Evolutionary conservation across 805 yeast genomes (phyloP), one percentile per base, ranked within the genome.

Genomic region (Pichia rugopelliculosa): DNA sequence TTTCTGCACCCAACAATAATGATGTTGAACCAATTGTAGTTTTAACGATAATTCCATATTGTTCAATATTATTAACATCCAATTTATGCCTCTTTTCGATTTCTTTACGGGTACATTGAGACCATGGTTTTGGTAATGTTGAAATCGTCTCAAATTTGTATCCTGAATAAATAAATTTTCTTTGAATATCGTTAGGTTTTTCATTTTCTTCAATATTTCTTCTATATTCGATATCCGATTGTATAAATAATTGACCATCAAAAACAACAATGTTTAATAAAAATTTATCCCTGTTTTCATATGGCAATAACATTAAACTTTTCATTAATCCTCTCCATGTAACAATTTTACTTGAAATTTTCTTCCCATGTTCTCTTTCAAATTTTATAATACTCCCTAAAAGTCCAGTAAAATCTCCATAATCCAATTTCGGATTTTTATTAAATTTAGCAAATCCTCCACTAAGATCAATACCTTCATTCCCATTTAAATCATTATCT

Each of bases 251-350:
- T 54, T 82, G 88, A 0, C 87, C 88, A 60, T 90, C 96, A 63
- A 76, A 90, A 15, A 76, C 75, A 4, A 79, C 75, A 4, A 86
- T 67, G 53, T 87, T 80, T 41, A 84, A 65, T 48, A 78, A 79
- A 3, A 89, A 62, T 17, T 75, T 74, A 46, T 82, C 82, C 25
- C 72, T 70, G 17, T 69, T 59, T 47, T 74, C 73, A 59, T 80
- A 83, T 3, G 91, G 87, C 22, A 87, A 67, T 7, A 82, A 72
- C 65, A 93, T 68, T 34, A 91, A 66, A 49, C 78, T 76, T 27
- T 89, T 81, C 80, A 91, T 78, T 33, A 87, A 65, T 0, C 97
- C 98, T 56, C 97, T 73, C 76, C 87, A 88, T 0, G 96, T 81
- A 21, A 93, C 70, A 26, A 93, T 75, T 56, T 88, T 86, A 1